Evolutionary conservation across 1,284 basidiomycete species (phyloP).

Genomic region (Athelia sp.): DNA sequence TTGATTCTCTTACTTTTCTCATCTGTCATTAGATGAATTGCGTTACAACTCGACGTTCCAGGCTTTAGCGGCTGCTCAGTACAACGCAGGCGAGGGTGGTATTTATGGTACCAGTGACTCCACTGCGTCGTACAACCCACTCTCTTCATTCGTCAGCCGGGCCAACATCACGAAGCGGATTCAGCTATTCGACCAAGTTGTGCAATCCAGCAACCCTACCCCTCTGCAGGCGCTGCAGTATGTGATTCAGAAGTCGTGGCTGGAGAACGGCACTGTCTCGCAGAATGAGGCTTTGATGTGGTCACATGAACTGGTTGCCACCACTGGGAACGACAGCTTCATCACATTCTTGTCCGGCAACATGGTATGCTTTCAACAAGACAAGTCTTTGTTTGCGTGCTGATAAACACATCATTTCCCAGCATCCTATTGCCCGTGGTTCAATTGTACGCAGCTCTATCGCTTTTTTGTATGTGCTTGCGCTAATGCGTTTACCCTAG

Average conservation of each 20-base stretch:
- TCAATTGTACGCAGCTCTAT: neutral
- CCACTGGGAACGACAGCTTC: neutral
- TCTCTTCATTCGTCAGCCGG: too few relatives aligned
- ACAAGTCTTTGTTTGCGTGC: too few relatives aligned
- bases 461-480: neutral
- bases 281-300: neutral
- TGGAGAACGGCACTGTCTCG: neutral
- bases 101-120: too few relatives aligned
- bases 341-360: neutral
- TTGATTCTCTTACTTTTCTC: too few relatives aligned
- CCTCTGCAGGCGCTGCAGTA: neutral
- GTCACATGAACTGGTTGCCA: neutral
- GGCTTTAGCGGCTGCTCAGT: too few relatives aligned
- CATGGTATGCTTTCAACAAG: constrained; percentile 1
- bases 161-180: too few relatives aligned
- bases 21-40: too few relatives aligned
- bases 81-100: too few relatives aligned
- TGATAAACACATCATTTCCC: too few relatives aligned
- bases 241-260: neutral
- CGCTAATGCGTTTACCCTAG: neutral
- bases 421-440: neutral
- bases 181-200: too few relatives aligned
- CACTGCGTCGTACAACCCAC: too few relatives aligned
- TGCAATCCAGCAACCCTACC: neutral
- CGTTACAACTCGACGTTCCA: too few relatives aligned